Base-by-base conservation (phyloP, 169 alveolate species). In the Eimeria falciformis region DNA sequence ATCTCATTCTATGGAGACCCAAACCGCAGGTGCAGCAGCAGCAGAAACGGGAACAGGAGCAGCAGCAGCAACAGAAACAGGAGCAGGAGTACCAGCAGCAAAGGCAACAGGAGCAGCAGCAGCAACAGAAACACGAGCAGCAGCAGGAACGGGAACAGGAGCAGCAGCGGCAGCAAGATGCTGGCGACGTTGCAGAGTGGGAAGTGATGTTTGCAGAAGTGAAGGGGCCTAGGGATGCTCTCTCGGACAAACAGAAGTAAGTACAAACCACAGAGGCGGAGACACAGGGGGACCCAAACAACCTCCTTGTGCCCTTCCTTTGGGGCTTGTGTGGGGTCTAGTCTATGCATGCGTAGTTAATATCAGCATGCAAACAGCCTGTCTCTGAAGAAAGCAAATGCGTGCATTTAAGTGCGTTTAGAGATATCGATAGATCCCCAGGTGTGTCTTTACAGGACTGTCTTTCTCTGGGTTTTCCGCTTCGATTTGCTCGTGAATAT, bases 201-300 rank as follows among this genome's bases (percentile, higher is more conserved):
- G 87, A 78, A 27, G 87, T 25, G 46, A 14, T 46, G 75, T 69
- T 86, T 9, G 92, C 46, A 7, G 92, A 86, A 56, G 92, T 86
- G 47, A 86, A 86, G 62, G 92, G 92, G 9, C 92, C 85, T 25
- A 29, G 85, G 9, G 92, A 86, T 21, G 65, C 84, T 23, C 92
- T 86, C 27, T 86, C 92, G 45, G 85, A 66, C 43, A 86, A 86
- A 27, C 92, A 86, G 46, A 45, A 45, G 85, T 66, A 23, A 17
- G 90, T 40, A 14, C 25, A 9, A 4, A 18, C 37, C 37, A 6
- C 12, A 18, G 40, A 0, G 40, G 40, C 40, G 40, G 40, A 2
- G 40, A 33, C 40, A 0, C 40, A 33, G 40, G 40, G 40, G 40
- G 40, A 1, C 40, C 40, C 40, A 33, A 33, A 1, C 4, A 33